phyloP scores from a whole-genome alignment of 805 yeast species.

The Sugiyamaella marilandica region DNA sequence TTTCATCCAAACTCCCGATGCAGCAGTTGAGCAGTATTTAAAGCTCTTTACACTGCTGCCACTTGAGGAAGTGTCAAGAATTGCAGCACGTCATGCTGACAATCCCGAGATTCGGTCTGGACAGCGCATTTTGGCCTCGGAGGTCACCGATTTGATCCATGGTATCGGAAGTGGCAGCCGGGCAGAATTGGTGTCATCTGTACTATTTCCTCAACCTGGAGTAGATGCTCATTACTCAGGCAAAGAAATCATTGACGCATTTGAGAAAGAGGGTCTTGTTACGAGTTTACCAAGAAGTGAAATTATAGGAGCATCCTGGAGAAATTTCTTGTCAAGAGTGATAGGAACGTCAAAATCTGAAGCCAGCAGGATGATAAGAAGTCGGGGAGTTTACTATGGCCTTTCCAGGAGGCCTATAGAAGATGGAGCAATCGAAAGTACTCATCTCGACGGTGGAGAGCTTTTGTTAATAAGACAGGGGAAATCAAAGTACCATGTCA shows the following conservation, averaged over 20 bases:
- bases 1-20: slow-evolving; percentile 74
- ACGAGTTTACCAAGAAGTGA: slow-evolving; percentile 34
- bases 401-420: slow-evolving; percentile 47
- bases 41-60: slow-evolving; percentile 80
- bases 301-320: slow-evolving; percentile 41
- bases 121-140: slow-evolving; percentile 73
- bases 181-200: slow-evolving; percentile 45
- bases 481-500: slow-evolving; percentile 43
- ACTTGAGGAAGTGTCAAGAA: slow-evolving; percentile 46
- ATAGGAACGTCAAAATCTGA: slow-evolving; percentile 43
- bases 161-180: slow-evolving; percentile 71
- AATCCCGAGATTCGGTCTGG: slow-evolving; percentile 67
- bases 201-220: slow-evolving; percentile 14
- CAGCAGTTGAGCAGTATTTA: slow-evolving; percentile 62
- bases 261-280: slow-evolving; percentile 55
- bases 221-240: slow-evolving; percentile 30
- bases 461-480: slow-evolving; percentile 70
- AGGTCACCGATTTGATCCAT: slow-evolving; percentile 82
- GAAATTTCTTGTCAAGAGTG: slow-evolving; percentile 47
- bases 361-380: slow-evolving; percentile 54
- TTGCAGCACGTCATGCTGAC: slow-evolving; percentile 48
- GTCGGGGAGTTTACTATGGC: slow-evolving; percentile 75
- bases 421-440: slow-evolving; percentile 46
- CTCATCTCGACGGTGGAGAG: slow-evolving; percentile 52
- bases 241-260: slow-evolving; percentile 47